A percentile compares a stretch with the other conserved stretches of the same genome.
Evolutionary conservation across 2,329 filamentous ascomycete genomes (phyloP).

Genomic region (Aureobasidium sp.): DNA sequence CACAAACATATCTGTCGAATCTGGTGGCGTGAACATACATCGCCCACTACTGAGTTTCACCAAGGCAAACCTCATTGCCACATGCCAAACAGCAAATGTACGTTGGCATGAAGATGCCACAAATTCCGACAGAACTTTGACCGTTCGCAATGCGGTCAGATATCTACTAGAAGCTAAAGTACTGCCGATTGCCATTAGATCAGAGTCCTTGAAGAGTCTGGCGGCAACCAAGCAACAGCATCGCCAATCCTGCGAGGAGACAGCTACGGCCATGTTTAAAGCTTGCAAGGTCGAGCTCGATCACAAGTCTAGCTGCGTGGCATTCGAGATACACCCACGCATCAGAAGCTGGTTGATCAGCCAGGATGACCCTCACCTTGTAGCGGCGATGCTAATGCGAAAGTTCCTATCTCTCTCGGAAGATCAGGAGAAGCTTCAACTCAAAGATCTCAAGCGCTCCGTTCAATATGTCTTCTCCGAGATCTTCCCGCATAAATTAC

Average conservation of each 20-base stretch:
- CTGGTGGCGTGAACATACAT: conserved; percentile 58
- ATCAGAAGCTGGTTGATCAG: conserved; percentile 1
- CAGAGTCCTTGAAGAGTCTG: conserved; percentile 56
- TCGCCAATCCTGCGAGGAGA: conserved; percentile 40
- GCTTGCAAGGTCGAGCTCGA: conserved; percentile 42
- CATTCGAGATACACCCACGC: conserved; percentile 15
- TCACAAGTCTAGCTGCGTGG: conserved; percentile 27
- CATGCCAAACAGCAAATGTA: conserved; percentile 61
- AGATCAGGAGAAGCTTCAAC: conserved; percentile 38
- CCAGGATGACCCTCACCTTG: conserved; percentile 1
- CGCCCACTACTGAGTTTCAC: conserved; percentile 64
- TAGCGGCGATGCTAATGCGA: conserved; percentile 40
- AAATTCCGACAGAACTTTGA: conserved; percentile 70
- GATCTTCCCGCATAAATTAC: conserved; percentile 17
- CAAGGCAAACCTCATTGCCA: conserved; percentile 67
- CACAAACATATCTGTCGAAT: background rate
- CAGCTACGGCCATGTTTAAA: conserved; percentile 51
- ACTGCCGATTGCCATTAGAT: conserved; percentile 65
- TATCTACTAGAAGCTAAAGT: conserved; percentile 51
- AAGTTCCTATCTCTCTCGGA: conserved; percentile 44
- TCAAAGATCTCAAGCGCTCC: conserved; percentile 38
- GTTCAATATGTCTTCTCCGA: conserved; percentile 37
- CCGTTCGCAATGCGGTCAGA: conserved; percentile 73
- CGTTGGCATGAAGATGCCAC: conserved; percentile 80
- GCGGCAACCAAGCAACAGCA: conserved; percentile 46